Evolutionary conservation across 805 yeast genomes (phyloP).

Genomic region (Candida silvicultrix): DNA sequence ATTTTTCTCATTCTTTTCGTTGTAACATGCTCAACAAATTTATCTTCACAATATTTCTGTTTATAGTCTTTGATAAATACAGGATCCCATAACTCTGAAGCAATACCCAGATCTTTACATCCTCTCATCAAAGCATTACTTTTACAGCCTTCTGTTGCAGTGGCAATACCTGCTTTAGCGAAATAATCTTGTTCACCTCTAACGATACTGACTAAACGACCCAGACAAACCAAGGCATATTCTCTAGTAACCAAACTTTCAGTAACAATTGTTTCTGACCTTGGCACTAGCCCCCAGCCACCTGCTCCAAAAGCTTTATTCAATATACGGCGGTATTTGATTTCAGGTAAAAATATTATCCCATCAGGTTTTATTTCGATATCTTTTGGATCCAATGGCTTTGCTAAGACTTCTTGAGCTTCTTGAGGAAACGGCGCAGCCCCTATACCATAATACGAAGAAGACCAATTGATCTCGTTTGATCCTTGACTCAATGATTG

Average conservation of each 20-base stretch:
- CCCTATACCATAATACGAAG: slow-evolving; percentile 83
- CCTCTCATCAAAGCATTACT: slow-evolving; percentile 97
- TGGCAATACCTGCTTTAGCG: slow-evolving; percentile 79
- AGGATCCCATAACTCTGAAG: slow-evolving; percentile 98
- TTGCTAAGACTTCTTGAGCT: slow-evolving; percentile 52
- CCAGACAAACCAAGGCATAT: slow-evolving; percentile 81
- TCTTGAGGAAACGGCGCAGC: slow-evolving; percentile 63
- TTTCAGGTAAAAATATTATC: slow-evolving; percentile 84
- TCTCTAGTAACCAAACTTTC: slow-evolving; percentile 78
- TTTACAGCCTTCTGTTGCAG: slow-evolving; percentile 96
- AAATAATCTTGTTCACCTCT: slow-evolving; percentile 95
- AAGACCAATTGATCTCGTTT: slow-evolving; percentile 63
- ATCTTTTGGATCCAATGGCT: slow-evolving; percentile 61
- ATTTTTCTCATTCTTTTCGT: slow-evolving; percentile 83
- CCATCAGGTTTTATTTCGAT: slow-evolving; percentile 97
- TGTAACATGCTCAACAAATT: slow-evolving; percentile 76
- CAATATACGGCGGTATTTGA: slow-evolving; percentile 84
- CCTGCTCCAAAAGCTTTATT: slow-evolving; percentile 97
- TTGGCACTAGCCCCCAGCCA: slow-evolving; percentile 96
- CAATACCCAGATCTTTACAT: slow-evolving; percentile 95
- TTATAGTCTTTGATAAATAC: slow-evolving; percentile 70
- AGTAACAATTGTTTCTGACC: slow-evolving; percentile 78
- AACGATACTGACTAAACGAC: slow-evolving; percentile 84
- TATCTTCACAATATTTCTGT: slow-evolving; percentile 63
- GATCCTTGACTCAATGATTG: slow-evolving; percentile 1